Evolutionary conservation across 1,139 yeast species (phyloP).

Genomic region (Wickerhamiella pararugosa): DNA sequence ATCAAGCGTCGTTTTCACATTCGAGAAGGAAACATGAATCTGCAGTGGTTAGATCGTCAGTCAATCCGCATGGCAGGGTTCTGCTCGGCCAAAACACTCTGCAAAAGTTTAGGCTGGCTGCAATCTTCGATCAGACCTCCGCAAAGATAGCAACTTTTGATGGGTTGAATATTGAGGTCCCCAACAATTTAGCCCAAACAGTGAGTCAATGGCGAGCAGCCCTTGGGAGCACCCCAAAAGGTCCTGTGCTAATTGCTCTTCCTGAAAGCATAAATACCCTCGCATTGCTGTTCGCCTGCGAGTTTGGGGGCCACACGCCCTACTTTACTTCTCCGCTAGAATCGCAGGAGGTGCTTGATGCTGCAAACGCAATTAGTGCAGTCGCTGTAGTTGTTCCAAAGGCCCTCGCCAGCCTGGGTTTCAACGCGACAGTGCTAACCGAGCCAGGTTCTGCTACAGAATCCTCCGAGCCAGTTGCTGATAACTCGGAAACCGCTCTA

Average conservation of each 20-base stretch:
- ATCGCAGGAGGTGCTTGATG: conserved; percentile 3
- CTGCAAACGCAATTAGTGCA: neutral
- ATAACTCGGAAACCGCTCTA: conserved; percentile 5
- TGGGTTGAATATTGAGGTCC: neutral
- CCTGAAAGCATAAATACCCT: conserved; percentile 5
- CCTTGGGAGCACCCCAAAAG: conserved; percentile 9
- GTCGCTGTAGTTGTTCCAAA: neutral
- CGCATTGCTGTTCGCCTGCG: conserved; percentile 6
- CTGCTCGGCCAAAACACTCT: conserved; percentile 41
- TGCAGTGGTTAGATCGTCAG: conserved; percentile 47
- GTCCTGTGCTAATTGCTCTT: conserved; percentile 6
- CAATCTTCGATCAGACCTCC: conserved; percentile 27
- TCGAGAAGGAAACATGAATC: conserved; percentile 41
- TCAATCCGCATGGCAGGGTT: conserved; percentile 29
- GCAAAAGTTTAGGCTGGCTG: conserved; percentile 16
- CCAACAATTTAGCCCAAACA: neutral
- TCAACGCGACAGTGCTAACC: conserved; percentile 2
- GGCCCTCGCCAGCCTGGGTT: conserved; percentile 1
- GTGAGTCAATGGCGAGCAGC: conserved; percentile 3
- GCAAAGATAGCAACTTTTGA: conserved; percentile 12
- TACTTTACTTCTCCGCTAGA: conserved; percentile 3
- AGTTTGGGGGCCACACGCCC: conserved; percentile 3
- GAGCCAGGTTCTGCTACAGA: conserved; percentile 5
- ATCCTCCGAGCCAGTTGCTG: conserved; percentile 3
- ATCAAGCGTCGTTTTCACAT: conserved; percentile 41